Evolutionary conservation across 1,284 basidiomycete genomes (phyloP).

Genomic region (Phellopilus nigrolimitatus): DNA sequence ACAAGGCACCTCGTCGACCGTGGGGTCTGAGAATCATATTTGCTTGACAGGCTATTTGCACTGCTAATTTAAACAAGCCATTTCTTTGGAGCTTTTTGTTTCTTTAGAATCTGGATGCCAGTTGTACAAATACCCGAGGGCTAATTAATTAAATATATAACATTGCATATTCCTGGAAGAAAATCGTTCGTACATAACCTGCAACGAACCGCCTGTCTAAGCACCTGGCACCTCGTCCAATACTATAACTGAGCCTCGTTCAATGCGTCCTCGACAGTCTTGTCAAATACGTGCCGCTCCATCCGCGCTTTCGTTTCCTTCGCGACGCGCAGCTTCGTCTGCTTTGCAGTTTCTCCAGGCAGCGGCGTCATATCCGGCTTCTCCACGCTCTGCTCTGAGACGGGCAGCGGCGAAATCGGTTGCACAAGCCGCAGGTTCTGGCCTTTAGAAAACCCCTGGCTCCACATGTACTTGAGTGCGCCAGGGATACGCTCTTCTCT

Average conservation of each 20-base stretch:
- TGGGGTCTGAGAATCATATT: slow-evolving; percentile 39
- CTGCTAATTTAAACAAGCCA: no score
- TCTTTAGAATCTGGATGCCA: background rate
- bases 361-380: background rate
- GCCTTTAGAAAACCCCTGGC: slow-evolving; percentile 23
- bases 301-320: background rate
- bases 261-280: background rate
- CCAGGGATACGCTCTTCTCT: slow-evolving; percentile 35
- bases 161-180: background rate
- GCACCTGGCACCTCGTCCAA: background rate
- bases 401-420: slow-evolving; percentile 6
- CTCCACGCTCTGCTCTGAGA: background rate
- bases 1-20: slow-evolving; percentile 45
- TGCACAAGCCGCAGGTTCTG: slow-evolving; percentile 6
- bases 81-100: background rate
- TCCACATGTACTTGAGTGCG: slow-evolving; percentile 38
- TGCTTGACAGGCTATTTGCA: no score
- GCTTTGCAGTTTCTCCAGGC: background rate
- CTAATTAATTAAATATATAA: slow-evolving; percentile 6
- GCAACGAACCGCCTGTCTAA: no score
- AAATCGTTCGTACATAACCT: background rate
- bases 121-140: background rate
- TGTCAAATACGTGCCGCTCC: background rate
- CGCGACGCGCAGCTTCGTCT: background rate
- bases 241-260: background rate